Conservation (phyloP, 257 asterid species). For the Solanum sejunctum region DNA sequence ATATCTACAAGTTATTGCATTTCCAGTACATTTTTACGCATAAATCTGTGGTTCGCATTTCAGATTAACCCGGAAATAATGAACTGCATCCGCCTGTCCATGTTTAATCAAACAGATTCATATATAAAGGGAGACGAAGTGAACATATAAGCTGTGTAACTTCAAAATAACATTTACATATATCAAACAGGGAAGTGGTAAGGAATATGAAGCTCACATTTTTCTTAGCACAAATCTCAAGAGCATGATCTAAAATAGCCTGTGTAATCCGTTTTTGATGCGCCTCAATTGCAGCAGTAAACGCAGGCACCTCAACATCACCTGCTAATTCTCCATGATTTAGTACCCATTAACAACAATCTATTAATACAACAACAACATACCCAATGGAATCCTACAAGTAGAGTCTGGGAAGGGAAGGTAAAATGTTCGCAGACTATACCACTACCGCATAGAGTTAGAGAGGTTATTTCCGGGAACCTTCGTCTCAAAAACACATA, state of each 20-base stretch:
- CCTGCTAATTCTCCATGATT: slow-evolving; percentile 5
- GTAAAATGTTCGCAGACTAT: no score
- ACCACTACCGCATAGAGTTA: no score
- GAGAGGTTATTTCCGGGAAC: no score
- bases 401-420: no score
- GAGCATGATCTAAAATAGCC: slow-evolving; percentile 32
- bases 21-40: background rate
- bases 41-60: background rate
- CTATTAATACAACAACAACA: background rate
- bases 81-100: background rate
- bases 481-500: no score
- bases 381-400: no score
- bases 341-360: background rate
- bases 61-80: background rate
- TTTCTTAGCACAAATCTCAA: slow-evolving; percentile 22
- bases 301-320: slow-evolving; percentile 40
- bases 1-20: background rate
- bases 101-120: background rate
- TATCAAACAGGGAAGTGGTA: background rate
- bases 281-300: slow-evolving; percentile 35
- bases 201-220: slow-evolving; percentile 13
- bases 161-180: background rate
- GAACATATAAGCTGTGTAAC: background rate
- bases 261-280: slow-evolving; percentile 34
- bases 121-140: background rate